Conservation (phyloP, 805 yeast genomes). For the Schwanniomyces occidentalis region DNA sequence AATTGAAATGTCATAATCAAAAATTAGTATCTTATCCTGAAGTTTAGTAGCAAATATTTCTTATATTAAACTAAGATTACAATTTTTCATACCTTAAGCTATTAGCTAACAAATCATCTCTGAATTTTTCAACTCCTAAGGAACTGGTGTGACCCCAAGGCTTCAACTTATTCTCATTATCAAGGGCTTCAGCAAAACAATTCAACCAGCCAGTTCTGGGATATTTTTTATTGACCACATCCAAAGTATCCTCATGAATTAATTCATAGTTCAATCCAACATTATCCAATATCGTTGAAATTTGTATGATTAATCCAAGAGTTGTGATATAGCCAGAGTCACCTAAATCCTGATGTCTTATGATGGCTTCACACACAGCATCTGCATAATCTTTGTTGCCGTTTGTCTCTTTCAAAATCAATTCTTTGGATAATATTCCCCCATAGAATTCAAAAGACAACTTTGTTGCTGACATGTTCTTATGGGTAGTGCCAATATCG, state of each 20-base stretch:
- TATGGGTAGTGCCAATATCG: conserved; percentile 35
- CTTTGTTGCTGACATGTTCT: conserved; percentile 32
- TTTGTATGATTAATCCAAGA: conserved; percentile 31
- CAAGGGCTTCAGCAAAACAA: conserved; percentile 33
- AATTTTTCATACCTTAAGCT: too few species aligned
- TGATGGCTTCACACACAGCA: conserved; percentile 35
- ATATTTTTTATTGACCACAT: conserved; percentile 22
- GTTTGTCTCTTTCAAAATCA: conserved; percentile 20
- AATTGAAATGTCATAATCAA: too few species aligned
- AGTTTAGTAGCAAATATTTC: too few species aligned
- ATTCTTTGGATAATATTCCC: conserved; percentile 27
- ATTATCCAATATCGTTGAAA: conserved; percentile 34
- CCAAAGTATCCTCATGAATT: conserved; percentile 28
- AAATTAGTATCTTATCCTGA: too few species aligned
- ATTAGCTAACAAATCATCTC: conserved; percentile 27
- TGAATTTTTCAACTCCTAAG: conserved; percentile 28
- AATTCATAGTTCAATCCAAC: conserved; percentile 28
- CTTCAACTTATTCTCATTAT: conserved; percentile 26
- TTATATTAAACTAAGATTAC: too few species aligned
- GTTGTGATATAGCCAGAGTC: conserved; percentile 31
- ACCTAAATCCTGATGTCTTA: conserved; percentile 37
- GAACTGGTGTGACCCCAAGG: conserved; percentile 41
- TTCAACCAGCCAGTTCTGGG: conserved; percentile 28
- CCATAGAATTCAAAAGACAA: conserved; percentile 37
- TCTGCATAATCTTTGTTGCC: conserved; percentile 30